A percentile compares a stretch with the other conserved stretches of the same genome.
phyloP scores from a whole-genome alignment of 179 eudicot genomes.

The Dionaea muscipula region DNA sequence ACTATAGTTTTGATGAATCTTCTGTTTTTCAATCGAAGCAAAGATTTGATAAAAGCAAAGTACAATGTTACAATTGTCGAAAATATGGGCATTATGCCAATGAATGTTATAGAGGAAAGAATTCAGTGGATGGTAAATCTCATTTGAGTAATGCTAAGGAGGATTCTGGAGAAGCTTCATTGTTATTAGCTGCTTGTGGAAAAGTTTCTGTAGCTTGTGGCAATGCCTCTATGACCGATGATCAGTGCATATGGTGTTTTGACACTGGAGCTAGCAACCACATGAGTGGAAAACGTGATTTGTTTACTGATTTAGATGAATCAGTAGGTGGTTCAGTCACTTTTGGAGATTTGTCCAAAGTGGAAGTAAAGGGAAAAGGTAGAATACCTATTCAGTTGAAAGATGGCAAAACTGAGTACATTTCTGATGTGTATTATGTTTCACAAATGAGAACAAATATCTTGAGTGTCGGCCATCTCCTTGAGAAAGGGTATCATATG shows the following conservation, averaged over 20 bases:
- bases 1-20: neutral
- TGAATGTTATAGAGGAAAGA: too few relatives aligned
- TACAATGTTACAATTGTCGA: slow-evolving; percentile 4
- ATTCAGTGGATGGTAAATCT: too few relatives aligned
- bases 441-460: slow-evolving; percentile 11
- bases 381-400: slow-evolving; percentile 9
- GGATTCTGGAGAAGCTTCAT: too few relatives aligned
- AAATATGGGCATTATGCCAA: too few relatives aligned
- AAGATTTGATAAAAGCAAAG: neutral
- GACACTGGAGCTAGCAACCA: slow-evolving; percentile 19
- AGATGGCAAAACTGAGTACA: slow-evolving; percentile 4
- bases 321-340: too few relatives aligned
- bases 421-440: slow-evolving; percentile 9
- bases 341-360: neutral
- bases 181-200: too few relatives aligned
- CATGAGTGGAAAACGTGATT: slow-evolving; percentile 5
- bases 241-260: slow-evolving; percentile 9
- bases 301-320: slow-evolving; percentile 2
- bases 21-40: too few relatives aligned
- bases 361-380: slow-evolving; percentile 9
- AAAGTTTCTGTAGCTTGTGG: too few relatives aligned
- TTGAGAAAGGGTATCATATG: slow-evolving; percentile 10
- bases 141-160: too few relatives aligned
- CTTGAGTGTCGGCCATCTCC: slow-evolving; percentile 12
- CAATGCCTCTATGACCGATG: neutral